Conservation (phyloP, 2,329 filamentous ascomycete genomes). For the Coleophoma crateriformis region DNA sequence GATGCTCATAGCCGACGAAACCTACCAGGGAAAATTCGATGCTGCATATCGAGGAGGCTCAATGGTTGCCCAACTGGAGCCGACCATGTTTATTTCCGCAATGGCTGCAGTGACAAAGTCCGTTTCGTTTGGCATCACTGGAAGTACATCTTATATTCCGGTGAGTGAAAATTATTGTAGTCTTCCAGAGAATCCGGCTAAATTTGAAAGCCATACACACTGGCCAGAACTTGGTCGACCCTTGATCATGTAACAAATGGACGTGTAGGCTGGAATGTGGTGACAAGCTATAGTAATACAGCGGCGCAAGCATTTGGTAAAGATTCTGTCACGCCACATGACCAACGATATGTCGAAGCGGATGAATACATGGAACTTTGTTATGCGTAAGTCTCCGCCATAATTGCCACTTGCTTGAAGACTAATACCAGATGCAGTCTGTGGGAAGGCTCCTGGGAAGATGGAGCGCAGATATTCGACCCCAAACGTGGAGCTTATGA, state of each 20-base stretch:
- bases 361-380: constrained; percentile 56
- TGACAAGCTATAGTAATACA: constrained; percentile 60
- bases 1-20: constrained; percentile 38
- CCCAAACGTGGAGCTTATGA: constrained; percentile 52
- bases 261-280: constrained; percentile 43
- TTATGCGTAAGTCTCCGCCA: constrained; percentile 2
- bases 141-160: constrained; percentile 52
- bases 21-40: constrained; percentile 48
- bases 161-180: neutral
- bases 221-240: constrained; percentile 56
- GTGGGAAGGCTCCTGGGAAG: constrained; percentile 61
- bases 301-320: constrained; percentile 54
- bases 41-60: constrained; percentile 53
- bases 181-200: neutral
- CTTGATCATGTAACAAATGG: constrained; percentile 61
- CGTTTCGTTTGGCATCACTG: constrained; percentile 60
- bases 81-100: constrained; percentile 52
- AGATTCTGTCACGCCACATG: constrained; percentile 52
- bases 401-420: neutral
- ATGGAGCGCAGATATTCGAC: constrained; percentile 58
- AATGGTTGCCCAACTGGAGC: constrained; percentile 62
- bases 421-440: constrained; percentile 58
- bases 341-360: constrained; percentile 56
- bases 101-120: constrained; percentile 63
- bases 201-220: constrained; percentile 54